phyloP scores from a whole-genome alignment of 805 yeast genomes.

The Schizosaccharomyces pombe region ASM294v3 CU329670.1:501001-501500 shows the following conservation, averaged over 20 bases:
- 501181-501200: background rate
- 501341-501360: background rate
- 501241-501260: background rate
- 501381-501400: background rate
- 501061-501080: no score
- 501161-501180: constrained; percentile 1
- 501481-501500: no score
- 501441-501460: background rate
- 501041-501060: no score
- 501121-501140: background rate
- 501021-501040: no score
- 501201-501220: background rate
- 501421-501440: background rate
- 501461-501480: background rate
- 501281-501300: background rate
- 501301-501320: background rate
- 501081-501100: background rate
- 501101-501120: background rate
- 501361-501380: background rate
- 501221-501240: background rate
- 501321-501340: background rate
- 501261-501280: background rate
- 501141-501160: background rate
- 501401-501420: background rate
- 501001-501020: no score